A percentile compares a stretch with the other conserved stretches of the same genome.
Evolutionary conservation across 1,139 yeast genomes (phyloP).

Genomic region (Keqinozyma sinolaborantium): DNA sequence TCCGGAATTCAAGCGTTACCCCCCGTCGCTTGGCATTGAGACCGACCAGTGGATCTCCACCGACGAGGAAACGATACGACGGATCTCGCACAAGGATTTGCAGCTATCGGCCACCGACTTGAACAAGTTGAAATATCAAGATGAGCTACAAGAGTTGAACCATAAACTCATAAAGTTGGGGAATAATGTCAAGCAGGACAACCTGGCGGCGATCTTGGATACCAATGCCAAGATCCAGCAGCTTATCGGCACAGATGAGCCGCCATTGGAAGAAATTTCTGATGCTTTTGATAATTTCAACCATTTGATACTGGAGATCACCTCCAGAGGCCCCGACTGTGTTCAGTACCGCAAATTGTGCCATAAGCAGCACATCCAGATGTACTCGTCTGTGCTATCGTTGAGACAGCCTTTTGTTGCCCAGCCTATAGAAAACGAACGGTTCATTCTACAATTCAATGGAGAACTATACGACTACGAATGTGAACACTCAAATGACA

Average conservation of each 20-base stretch:
- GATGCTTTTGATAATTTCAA: slow-evolving; percentile 12
- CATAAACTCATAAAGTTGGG: slow-evolving; percentile 19
- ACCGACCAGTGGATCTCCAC: slow-evolving; percentile 17
- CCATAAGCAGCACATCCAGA: slow-evolving; percentile 16
- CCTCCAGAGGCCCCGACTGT: slow-evolving; percentile 56
- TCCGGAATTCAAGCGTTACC: slow-evolving; percentile 4
- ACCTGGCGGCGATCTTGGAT: slow-evolving; percentile 10
- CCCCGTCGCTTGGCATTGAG: slow-evolving; percentile 3
- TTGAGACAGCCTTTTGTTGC: slow-evolving; percentile 70
- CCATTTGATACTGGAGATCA: slow-evolving; percentile 37
- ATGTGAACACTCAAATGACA: slow-evolving; percentile 37
- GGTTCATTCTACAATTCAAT: slow-evolving; percentile 62
- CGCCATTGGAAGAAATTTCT: background rate
- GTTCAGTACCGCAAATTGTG: slow-evolving; percentile 15
- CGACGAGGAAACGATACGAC: slow-evolving; percentile 12
- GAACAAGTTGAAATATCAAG: slow-evolving; percentile 24
- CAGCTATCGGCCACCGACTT: slow-evolving; percentile 17
- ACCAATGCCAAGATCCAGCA: slow-evolving; percentile 14
- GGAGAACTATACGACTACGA: slow-evolving; percentile 78
- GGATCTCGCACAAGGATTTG: slow-evolving; percentile 15
- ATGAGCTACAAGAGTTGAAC: slow-evolving; percentile 19
- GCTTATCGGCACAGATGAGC: slow-evolving; percentile 11
- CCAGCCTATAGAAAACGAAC: slow-evolving; percentile 53
- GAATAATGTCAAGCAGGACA: slow-evolving; percentile 26
- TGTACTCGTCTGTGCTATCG: slow-evolving; percentile 71